phyloP scores from a whole-genome alignment of 139 green algal species.

The Chlorella sp. region DNA sequence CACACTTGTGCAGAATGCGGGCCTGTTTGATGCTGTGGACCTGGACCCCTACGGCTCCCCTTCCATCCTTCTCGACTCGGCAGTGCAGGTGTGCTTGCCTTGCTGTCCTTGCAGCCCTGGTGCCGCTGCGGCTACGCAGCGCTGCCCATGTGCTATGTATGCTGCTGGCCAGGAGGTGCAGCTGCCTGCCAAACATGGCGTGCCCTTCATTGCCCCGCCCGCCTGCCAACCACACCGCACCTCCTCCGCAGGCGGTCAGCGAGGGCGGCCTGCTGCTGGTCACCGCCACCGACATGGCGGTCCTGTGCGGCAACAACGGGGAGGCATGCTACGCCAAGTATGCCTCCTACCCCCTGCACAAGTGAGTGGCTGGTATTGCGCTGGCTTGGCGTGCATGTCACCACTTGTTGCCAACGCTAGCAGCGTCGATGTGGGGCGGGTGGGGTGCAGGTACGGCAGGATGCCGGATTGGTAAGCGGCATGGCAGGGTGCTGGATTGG shows the following conservation, averaged over 20 bases:
- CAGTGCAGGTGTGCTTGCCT: slow-evolving; percentile 74
- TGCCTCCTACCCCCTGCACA: slow-evolving; percentile 89
- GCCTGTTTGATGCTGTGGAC: slow-evolving; percentile 92
- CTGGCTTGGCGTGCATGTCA: no score
- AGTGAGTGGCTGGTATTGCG: slow-evolving; percentile 12
- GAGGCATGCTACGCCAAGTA: slow-evolving; percentile 97
- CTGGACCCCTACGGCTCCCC: slow-evolving; percentile 98
- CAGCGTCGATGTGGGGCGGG: no score
- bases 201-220: no score
- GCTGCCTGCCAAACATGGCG: no score
- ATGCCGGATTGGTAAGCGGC: no score
- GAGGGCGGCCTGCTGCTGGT: slow-evolving; percentile 96
- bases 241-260: slow-evolving; percentile 56
- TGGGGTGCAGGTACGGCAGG: no score
- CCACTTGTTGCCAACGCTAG: no score
- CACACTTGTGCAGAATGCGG: slow-evolving; percentile 44
- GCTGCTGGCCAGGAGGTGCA: no score
- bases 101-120: not conserved
- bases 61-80: slow-evolving; percentile 88
- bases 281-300: slow-evolving; percentile 98
- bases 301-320: slow-evolving; percentile 97
- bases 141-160: no score
- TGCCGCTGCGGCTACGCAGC: no score
- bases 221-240: not conserved
- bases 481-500: no score